Evolutionary conservation across 2,329 filamentous ascomycete genomes (phyloP).

Genomic region (Xylaria sp.): DNA sequence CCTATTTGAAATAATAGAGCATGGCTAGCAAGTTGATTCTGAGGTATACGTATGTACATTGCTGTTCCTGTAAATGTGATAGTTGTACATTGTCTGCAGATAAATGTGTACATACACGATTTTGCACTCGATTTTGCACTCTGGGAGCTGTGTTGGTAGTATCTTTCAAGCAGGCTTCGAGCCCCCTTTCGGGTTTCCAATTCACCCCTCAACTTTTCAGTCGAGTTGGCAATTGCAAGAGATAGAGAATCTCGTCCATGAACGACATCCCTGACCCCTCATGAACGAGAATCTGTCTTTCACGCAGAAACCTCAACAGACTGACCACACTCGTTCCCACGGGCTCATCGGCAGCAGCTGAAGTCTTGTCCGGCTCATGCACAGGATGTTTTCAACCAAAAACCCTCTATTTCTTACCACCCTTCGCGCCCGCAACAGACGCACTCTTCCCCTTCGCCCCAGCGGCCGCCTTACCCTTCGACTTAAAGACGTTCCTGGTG

Average conservation of each 20-base stretch:
- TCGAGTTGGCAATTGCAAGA: no score
- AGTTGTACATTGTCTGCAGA: slow-evolving; percentile 18
- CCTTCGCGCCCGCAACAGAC: slow-evolving; percentile 1
- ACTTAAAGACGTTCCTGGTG: slow-evolving; percentile 37
- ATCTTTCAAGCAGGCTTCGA: no score
- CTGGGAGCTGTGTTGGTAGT: neutral
- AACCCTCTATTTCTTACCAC: slow-evolving; percentile 9
- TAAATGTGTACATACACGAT: slow-evolving; percentile 15
- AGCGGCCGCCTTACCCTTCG: slow-evolving; percentile 21
- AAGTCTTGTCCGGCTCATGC: neutral
- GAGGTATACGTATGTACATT: neutral
- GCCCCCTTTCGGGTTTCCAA: neutral
- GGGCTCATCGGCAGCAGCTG: no score
- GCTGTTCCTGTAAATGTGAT: neutral
- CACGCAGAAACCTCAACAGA: neutral
- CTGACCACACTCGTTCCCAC: neutral
- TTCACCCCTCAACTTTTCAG: neutral
- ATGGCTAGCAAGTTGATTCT: no score
- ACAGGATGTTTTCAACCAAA: neutral
- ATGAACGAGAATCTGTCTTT: no score
- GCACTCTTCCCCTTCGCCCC: neutral
- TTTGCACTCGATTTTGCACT: no score
- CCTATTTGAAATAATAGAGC: no score
- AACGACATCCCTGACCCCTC: no score
- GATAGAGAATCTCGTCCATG: no score